Evolutionary conservation across 805 yeast species (phyloP).

Genomic region (Candida ulmi): DNA sequence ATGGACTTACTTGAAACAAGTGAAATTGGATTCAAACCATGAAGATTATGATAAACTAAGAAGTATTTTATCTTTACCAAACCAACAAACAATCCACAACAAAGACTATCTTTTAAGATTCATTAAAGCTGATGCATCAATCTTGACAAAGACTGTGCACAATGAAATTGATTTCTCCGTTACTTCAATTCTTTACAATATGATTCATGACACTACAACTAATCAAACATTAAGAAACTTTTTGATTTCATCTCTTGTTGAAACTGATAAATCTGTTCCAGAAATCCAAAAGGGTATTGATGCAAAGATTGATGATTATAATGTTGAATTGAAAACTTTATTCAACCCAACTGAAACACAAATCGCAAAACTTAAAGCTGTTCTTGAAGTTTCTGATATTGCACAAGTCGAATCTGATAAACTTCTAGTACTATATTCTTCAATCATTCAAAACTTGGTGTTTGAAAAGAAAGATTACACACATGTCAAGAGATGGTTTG

Average conservation of each 20-base stretch:
- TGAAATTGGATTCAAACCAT: slow-evolving; percentile 12
- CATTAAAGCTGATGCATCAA: slow-evolving; percentile 7
- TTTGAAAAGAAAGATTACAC: slow-evolving; percentile 19
- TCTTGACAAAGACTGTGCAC: slow-evolving; percentile 9
- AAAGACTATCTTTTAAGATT: slow-evolving; percentile 18
- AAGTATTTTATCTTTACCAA: slow-evolving; percentile 20
- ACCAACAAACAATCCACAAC: slow-evolving; percentile 22
- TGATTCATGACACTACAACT: slow-evolving; percentile 19
- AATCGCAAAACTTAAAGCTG: slow-evolving; percentile 16
- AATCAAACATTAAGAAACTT: slow-evolving; percentile 19
- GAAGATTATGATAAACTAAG: slow-evolving; percentile 22
- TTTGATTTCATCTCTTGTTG: slow-evolving; percentile 16
- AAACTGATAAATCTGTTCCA: slow-evolving; percentile 14
- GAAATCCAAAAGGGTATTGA: slow-evolving; percentile 11
- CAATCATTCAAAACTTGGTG: slow-evolving; percentile 23
- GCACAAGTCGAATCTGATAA: slow-evolving; percentile 18
- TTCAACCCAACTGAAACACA: slow-evolving; percentile 24
- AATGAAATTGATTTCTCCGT: slow-evolving; percentile 14
- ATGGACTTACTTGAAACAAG: slow-evolving; percentile 22
- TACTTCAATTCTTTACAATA: slow-evolving; percentile 12
- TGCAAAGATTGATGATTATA: slow-evolving; percentile 12
- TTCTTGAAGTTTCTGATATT: slow-evolving; percentile 15
- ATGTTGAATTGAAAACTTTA: slow-evolving; percentile 22
- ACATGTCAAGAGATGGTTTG: slow-evolving; percentile 20
- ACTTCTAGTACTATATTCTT: slow-evolving; percentile 20